Evolutionary conservation across 306 rosid species (phyloP).

Genomic region (Begonia masoniana): DNA sequence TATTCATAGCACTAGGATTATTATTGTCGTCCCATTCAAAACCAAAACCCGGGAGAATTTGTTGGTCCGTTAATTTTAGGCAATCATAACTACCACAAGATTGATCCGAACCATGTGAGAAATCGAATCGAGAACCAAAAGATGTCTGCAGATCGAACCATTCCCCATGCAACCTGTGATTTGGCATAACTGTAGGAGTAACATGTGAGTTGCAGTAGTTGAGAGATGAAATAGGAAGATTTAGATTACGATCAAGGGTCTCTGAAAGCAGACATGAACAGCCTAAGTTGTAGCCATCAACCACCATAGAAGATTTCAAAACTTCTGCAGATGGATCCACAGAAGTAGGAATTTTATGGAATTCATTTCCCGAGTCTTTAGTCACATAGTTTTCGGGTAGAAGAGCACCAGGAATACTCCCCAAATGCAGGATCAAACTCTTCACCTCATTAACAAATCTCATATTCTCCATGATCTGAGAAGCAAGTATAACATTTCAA

Average conservation of each 20-base stretch:
- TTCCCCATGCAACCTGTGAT: slow-evolving; percentile 15
- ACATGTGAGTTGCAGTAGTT: too few species aligned
- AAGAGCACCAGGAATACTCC: slow-evolving; percentile 59
- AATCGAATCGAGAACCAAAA: slow-evolving; percentile 19
- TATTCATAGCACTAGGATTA: slow-evolving; percentile 14
- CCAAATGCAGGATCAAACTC: slow-evolving; percentile 57
- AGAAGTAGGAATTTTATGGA: slow-evolving; percentile 15
- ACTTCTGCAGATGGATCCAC: slow-evolving; percentile 14
- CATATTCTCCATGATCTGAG: slow-evolving; percentile 64
- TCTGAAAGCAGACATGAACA: slow-evolving; percentile 21
- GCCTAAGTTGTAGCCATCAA: slow-evolving; percentile 23
- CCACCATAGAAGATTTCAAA: slow-evolving; percentile 16
- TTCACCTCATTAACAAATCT: slow-evolving; percentile 55
- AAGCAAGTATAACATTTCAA: not conserved
- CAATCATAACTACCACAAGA: slow-evolving; percentile 15
- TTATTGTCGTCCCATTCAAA: slow-evolving; percentile 14
- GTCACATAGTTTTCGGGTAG: slow-evolving; percentile 41
- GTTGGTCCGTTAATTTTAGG: slow-evolving; percentile 11
- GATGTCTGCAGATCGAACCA: slow-evolving; percentile 20
- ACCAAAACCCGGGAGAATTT: slow-evolving; percentile 24
- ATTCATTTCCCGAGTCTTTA: slow-evolving; percentile 30
- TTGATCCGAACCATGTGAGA: slow-evolving; percentile 15
- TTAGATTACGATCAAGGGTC: slow-evolving; percentile 12
- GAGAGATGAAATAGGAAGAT: too few species aligned
- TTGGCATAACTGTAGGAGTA: slow-evolving; percentile 19